A percentile compares a stretch with the other conserved stretches of the same genome.
Conservation (phyloP, 331 rosid genomes). For the Telfairia occidentalis region DNA sequence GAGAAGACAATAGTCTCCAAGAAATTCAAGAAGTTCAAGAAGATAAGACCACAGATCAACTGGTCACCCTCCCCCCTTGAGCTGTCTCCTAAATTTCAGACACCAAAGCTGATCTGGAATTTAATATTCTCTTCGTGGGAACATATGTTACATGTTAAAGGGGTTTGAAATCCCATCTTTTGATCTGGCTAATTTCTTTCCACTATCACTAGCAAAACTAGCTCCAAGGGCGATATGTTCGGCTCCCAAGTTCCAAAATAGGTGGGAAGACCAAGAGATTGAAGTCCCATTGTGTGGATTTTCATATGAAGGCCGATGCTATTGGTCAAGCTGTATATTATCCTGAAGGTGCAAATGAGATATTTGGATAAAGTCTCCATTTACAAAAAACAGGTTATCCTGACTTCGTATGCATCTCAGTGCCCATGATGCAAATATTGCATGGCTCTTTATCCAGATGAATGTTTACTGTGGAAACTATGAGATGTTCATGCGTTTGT, state of each 20-base stretch:
- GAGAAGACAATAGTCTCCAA: background rate
- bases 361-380: background rate
- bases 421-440: background rate
- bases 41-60: background rate
- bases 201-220: background rate
- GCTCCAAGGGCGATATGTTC: background rate
- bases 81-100: too few relatives aligned
- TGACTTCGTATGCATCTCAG: background rate
- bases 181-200: background rate
- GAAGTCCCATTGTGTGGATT: background rate
- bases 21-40: background rate
- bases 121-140: background rate
- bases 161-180: background rate
- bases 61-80: background rate
- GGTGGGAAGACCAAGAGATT: background rate
- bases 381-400: background rate
- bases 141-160: too few relatives aligned
- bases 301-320: background rate
- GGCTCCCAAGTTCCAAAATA: background rate
- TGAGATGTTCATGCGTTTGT: too few relatives aligned
- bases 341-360: background rate
- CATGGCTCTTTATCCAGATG: too few relatives aligned
- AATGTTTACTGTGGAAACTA: too few relatives aligned
- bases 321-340: background rate
- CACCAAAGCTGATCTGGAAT: background rate